Conservation (phyloP, 164 flowering plant genomes). For the Tetrastigma voinierianum region DNA sequence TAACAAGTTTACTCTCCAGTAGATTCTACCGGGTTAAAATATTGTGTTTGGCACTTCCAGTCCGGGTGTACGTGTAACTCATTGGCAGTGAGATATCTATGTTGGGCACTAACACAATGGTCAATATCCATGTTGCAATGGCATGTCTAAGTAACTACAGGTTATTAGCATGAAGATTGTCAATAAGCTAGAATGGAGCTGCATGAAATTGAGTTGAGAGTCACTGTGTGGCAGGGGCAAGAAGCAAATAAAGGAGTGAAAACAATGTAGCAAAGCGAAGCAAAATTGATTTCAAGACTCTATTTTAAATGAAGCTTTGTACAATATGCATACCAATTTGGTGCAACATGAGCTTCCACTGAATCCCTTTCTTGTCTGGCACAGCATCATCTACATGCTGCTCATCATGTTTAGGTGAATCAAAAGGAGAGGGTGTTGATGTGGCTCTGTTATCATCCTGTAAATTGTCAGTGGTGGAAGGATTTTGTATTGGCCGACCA, state of each 20-base stretch:
- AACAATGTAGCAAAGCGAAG: background rate
- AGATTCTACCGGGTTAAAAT: background rate
- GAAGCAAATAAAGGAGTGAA: background rate
- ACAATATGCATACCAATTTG: conserved; percentile 67
- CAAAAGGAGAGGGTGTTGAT: background rate
- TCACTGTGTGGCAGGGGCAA: background rate
- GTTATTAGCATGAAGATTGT: no score
- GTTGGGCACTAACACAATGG: background rate
- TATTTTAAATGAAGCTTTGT: background rate
- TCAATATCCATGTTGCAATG: background rate
- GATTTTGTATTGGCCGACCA: conserved; percentile 51
- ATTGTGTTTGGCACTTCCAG: background rate
- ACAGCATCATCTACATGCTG: conserved; percentile 15
- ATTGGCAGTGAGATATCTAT: background rate
- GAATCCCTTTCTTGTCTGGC: conserved; percentile 46
- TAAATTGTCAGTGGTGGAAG: conserved; percentile 13
- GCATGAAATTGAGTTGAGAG: no score
- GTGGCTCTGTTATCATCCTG: conserved; percentile 8
- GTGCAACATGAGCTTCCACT: conserved; percentile 76
- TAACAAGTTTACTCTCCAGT: conserved; percentile 1
- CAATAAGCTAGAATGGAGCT: no score
- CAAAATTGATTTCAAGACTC: background rate
- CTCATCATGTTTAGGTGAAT: conserved; percentile 8
- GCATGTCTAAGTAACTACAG: no score
- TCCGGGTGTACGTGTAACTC: background rate